Evolutionary conservation across 1,284 basidiomycete species (phyloP).

Genomic region (Tilletia indica): DNA sequence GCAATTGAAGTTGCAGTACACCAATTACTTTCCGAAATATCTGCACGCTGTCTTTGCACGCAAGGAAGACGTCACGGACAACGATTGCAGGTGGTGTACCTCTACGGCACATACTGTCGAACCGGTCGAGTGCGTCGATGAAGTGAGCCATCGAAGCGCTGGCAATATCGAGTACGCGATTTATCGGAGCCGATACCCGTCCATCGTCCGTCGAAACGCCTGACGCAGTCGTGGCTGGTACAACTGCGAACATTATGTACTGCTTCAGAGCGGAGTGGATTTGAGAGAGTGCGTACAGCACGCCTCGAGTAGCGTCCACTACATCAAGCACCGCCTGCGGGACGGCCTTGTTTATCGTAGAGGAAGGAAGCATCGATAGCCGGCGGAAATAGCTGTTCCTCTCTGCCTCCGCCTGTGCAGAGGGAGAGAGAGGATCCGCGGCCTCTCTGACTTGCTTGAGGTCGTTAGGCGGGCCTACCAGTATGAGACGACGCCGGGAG

Average conservation of each 20-base stretch:
- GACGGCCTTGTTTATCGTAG: conserved; percentile 69
- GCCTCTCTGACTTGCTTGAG: background rate
- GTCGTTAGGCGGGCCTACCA: background rate
- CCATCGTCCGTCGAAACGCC: conserved; percentile 62
- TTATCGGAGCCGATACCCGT: conserved; percentile 61
- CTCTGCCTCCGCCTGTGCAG: conserved; percentile 62
- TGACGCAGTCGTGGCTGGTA: background rate
- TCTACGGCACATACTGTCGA: conserved; percentile 78
- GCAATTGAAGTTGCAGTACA: conserved; percentile 77
- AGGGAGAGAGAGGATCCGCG: conserved; percentile 24
- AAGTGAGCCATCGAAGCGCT: conserved; percentile 77
- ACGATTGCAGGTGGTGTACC: conserved; percentile 68
- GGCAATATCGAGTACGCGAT: conserved; percentile 61
- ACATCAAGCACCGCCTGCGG: conserved; percentile 72
- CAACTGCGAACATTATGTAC: conserved; percentile 77
- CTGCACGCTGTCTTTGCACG: conserved; percentile 78
- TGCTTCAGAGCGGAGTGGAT: conserved; percentile 85
- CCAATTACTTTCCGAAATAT: conserved; percentile 83
- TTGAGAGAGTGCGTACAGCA: conserved; percentile 89
- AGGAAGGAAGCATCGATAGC: conserved; percentile 70
- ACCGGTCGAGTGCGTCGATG: conserved; percentile 85
- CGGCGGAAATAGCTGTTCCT: conserved; percentile 86
- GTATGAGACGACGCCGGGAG: too few species aligned
- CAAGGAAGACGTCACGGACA: conserved; percentile 77
- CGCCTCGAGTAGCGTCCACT: conserved; percentile 82